A percentile compares a stretch with the other conserved stretches of the same genome.
These are phyloP conservation scores for Blastobotrys petasosporus DNA, from an alignment of 1,139 yeast species.

Conservation along the genomic window DNA sequence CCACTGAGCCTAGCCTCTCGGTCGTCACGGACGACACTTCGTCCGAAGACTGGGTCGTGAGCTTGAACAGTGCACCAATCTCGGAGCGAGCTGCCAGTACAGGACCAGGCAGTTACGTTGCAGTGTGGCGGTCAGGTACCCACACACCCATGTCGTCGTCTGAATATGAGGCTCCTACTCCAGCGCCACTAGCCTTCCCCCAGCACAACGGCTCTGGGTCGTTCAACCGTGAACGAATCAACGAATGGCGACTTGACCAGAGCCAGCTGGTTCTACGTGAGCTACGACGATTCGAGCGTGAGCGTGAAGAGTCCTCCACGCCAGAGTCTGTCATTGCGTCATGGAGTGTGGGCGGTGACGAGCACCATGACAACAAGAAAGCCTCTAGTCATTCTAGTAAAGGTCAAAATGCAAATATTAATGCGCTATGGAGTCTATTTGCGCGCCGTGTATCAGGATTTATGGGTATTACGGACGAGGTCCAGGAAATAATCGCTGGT, in stretches of 20 bases:
- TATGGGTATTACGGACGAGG: conserved; percentile 31
- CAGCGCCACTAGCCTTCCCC: conserved; percentile 32
- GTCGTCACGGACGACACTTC: conserved; percentile 1
- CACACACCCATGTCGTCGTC: too few relatives aligned
- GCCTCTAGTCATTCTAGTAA: not conserved
- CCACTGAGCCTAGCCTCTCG: conserved; percentile 4
- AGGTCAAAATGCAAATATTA: not conserved
- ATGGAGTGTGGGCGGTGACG: conserved; percentile 10
- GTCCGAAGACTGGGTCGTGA: conserved; percentile 8
- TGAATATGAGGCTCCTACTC: conserved; percentile 3
- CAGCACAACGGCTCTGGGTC: conserved; percentile 35
- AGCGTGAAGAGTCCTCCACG: conserved; percentile 5
- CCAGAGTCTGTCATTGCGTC: conserved; percentile 12
- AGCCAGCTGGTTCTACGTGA: conserved; percentile 31
- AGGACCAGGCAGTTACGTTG: too few relatives aligned
- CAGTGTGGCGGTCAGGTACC: too few relatives aligned
- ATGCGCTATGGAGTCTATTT: conserved; percentile 19
- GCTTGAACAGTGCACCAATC: not conserved
- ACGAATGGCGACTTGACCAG: conserved; percentile 38
- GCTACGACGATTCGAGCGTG: conserved; percentile 26
- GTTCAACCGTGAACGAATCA: conserved; percentile 35
- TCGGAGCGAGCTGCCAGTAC: too few relatives aligned
- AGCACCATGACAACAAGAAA: not conserved
- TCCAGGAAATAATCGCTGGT: conserved; percentile 31
- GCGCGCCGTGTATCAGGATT: conserved; percentile 22